phyloP scores from a whole-genome alignment of 176 grass and related monocot genomes.

The Lolium multiflorum region DNA sequence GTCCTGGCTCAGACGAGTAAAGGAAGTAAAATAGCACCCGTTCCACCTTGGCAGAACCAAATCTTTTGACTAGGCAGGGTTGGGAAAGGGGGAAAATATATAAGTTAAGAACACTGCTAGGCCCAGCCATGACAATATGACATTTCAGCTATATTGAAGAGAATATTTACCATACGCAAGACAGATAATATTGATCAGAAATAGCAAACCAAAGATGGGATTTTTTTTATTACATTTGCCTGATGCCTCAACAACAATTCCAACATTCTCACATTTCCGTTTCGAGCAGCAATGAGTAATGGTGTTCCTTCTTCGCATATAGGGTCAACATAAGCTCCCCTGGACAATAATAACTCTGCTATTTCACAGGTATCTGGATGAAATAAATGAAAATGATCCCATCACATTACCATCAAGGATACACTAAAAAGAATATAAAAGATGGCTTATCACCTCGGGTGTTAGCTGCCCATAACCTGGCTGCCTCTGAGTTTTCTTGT shows the following conservation, averaged over 20 bases:
- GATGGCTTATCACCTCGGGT: not conserved
- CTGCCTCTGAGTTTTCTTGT: not conserved
- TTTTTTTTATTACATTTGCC: not conserved
- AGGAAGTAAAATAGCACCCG: not conserved
- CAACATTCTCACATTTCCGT: not conserved
- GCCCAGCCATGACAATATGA: not conserved
- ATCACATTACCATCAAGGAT: not conserved
- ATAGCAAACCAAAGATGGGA: not conserved
- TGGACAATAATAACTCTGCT: not conserved
- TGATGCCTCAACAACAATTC: not conserved
- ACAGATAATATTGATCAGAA: not conserved
- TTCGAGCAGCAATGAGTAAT: not conserved
- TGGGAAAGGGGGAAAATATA: not conserved
- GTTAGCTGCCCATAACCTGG: not conserved
- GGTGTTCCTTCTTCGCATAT: not conserved
- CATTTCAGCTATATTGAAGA: not conserved
- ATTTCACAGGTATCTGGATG: not conserved
- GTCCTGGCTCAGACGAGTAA: not conserved
- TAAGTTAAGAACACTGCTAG: not conserved
- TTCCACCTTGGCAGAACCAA: not conserved
- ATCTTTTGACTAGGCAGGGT: not conserved
- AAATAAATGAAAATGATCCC: not conserved
- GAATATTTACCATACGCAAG: not conserved
- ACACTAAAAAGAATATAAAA: not conserved
- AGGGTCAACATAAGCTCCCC: conserved; percentile 26